A percentile compares a stretch with the other conserved stretches of the same genome.
These are phyloP conservation scores for Amanita pallidorosea DNA, from an alignment of 768 basidiomycete genomes.

Conservation along the genomic window DNA sequence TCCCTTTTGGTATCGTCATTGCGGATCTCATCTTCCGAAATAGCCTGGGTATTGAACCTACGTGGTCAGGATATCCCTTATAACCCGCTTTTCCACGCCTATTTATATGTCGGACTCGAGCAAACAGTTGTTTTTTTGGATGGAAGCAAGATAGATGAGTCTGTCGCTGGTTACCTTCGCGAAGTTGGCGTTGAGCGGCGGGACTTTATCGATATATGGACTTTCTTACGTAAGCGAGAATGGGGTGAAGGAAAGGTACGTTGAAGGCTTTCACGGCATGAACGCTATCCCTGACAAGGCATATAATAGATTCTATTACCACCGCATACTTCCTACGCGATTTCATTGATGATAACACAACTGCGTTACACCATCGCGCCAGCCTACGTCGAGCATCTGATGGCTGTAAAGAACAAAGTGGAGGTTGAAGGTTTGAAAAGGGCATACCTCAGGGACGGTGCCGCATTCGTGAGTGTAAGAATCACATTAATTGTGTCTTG, in stretches of 20 bases:
- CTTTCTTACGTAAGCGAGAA: conserved; percentile 60
- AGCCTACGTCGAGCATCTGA: conserved; percentile 63
- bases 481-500: conserved; percentile 1
- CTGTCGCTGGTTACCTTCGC: conserved; percentile 48
- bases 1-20: background rate
- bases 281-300: background rate
- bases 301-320: conserved; percentile 47
- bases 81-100: conserved; percentile 88
- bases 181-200: conserved; percentile 43
- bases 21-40: conserved; percentile 1
- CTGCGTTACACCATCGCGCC: conserved; percentile 68
- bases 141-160: conserved; percentile 44
- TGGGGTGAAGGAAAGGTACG: conserved; percentile 73
- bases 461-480: conserved; percentile 52
- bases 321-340: conserved; percentile 70
- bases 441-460: conserved; percentile 88
- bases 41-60: conserved; percentile 82
- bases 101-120: conserved; percentile 61
- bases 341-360: conserved; percentile 77
- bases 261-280: background rate
- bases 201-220: conserved; percentile 74
- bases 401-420: conserved; percentile 80
- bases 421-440: conserved; percentile 76
- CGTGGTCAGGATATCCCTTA: conserved; percentile 86
- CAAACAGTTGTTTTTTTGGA: conserved; percentile 73